A percentile compares a stretch with the other conserved stretches of the same genome.
phyloP scores from a whole-genome alignment of 2,329 filamentous ascomycete species.

The Botrytis paeoniae region DNA sequence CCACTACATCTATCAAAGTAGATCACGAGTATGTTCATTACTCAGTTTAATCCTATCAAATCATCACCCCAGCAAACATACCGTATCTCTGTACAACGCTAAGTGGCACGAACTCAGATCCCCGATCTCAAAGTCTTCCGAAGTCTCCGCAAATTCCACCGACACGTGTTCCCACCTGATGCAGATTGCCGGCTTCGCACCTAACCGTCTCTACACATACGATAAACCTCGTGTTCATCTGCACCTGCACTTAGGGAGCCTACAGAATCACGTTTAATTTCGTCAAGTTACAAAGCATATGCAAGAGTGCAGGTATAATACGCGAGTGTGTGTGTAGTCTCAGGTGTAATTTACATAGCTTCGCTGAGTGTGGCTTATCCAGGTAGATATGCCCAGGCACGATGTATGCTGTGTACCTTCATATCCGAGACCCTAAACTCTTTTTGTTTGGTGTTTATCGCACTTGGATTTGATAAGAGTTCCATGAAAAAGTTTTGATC shows the following conservation, averaged over 20 bases:
- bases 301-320: background rate
- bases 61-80: background rate
- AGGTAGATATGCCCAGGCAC: conserved; percentile 6
- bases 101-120: conserved; percentile 11
- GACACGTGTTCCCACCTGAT: conserved; percentile 19
- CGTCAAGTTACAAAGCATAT: conserved; percentile 15
- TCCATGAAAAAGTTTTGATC: background rate
- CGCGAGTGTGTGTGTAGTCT: background rate
- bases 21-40: background rate
- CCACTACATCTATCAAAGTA: background rate
- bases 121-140: conserved; percentile 5
- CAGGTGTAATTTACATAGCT: background rate
- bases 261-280: conserved; percentile 21
- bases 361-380: conserved; percentile 5
- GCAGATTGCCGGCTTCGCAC: conserved; percentile 15
- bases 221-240: conserved; percentile 17
- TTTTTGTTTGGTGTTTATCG: conserved; percentile 9
- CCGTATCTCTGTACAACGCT: conserved; percentile 8
- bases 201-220: conserved; percentile 17
- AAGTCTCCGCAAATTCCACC: conserved; percentile 10
- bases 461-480: background rate
- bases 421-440: conserved; percentile 8
- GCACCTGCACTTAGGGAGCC: background rate
- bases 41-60: background rate
- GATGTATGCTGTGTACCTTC: background rate